Base-by-base conservation (phyloP, 148 eudicot species). In the Persicaria tinctoria region DNA sequence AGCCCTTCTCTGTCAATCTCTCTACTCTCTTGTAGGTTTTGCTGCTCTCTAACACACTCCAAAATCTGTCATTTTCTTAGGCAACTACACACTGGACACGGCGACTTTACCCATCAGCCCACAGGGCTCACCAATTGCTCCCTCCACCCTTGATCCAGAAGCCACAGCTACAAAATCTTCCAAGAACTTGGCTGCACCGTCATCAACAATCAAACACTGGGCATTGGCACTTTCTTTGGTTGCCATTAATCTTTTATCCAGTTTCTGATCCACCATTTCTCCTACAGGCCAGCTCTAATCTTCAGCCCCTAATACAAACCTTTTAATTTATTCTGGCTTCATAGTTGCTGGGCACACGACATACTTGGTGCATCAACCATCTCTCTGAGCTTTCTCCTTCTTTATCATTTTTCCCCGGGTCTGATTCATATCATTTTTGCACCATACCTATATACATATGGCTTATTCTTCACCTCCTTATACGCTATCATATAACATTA, bases 121-220 rank as follows among this genome's bases (percentile, higher is more conserved):
- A n/a, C 16, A 76, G 41, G 54, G 63, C 38, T 68, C 78, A 47
- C 38, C 48, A 32, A 56, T 53, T 4, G 48, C 56, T 56, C 64
- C 76, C 32, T 41, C 76, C 47, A 41, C 62, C 14, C 41, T 74
- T 51, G 64, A 74, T 45, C 76, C 76, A 5, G 76, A 74, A 74
- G 76, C 76, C 63, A 56, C 76, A 74, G 48, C 62, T 17, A 70
- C 70, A 64, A 64, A 64, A 4, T 38, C 46, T 12, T 38, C 70
- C 10, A 64, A 64, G 8, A 64, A 64, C 14, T 64, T 46, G 5
- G 47, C 47, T 5, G 70, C 45, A 13, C 18, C 47, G 14, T 41
- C 32, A 13, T 4, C 70, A 38, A 64, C 70, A 64, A 64, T 41
- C 17, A 64, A 64, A 41, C 46, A 64, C 9, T 64, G 7, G 47